Percentiles rank a stretch among this genome's conserved stretches.
These are phyloP conservation scores for Rhododendron simsii DNA, from an alignment of 148 eudicot species.

Conservation along the genomic window DNA sequence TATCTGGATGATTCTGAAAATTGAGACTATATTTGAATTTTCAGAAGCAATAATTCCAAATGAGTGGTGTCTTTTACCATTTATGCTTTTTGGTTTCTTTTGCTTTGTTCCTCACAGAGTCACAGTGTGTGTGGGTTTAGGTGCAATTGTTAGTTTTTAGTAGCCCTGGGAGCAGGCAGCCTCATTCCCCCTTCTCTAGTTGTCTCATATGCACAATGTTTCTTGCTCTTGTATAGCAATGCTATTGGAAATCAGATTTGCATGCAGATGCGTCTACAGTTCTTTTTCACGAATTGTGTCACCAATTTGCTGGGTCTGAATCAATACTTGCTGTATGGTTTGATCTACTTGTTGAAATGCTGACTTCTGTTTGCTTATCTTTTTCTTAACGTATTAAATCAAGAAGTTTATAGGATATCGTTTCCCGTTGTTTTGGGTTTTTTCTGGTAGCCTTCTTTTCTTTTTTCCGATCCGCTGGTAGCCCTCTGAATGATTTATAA, in stretches of 20 bases:
- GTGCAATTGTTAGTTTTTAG: background rate
- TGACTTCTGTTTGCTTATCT: background rate
- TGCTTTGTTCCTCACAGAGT: background rate
- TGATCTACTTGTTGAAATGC: background rate
- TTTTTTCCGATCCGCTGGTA: background rate
- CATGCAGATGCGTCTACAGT: background rate
- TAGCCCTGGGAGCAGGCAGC: background rate
- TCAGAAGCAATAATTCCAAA: background rate
- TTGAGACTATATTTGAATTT: background rate
- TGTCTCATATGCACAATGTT: background rate
- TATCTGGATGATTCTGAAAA: background rate
- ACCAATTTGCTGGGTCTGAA: background rate
- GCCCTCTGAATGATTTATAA: background rate
- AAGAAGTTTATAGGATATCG: background rate
- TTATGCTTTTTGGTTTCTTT: background rate
- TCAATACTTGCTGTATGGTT: background rate
- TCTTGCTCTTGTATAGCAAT: background rate
- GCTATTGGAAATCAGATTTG: background rate
- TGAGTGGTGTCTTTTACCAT: background rate
- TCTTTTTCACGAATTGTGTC: background rate
- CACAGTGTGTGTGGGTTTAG: background rate
- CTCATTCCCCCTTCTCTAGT: background rate
- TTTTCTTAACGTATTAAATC: background rate
- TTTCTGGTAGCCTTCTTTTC: background rate
- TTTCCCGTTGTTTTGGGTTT: background rate